phyloP scores from a whole-genome alignment of 805 yeast genomes.

The Brettanomyces anomalus region DNA sequence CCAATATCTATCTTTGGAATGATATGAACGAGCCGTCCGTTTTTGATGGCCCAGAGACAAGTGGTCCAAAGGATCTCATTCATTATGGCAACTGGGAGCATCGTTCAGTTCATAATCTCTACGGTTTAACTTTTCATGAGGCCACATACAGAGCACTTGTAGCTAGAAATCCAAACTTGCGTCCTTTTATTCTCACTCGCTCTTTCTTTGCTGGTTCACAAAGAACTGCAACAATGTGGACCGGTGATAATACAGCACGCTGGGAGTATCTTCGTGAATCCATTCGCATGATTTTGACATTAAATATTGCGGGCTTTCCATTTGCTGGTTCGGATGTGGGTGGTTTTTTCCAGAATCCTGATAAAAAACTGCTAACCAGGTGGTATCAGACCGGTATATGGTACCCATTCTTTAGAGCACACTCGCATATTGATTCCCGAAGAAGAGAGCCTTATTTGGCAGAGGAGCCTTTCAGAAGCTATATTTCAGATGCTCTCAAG shows the following conservation, averaged over 20 bases:
- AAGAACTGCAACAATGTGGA: conserved; percentile 90
- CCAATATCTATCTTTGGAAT: conserved; percentile 84
- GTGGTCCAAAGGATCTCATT: conserved; percentile 72
- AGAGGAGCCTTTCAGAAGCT: conserved; percentile 60
- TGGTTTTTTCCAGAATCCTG: conserved; percentile 90
- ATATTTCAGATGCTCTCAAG: conserved; percentile 61
- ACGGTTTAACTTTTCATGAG: conserved; percentile 73
- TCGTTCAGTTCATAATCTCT: conserved; percentile 81
- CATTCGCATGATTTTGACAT: conserved; percentile 79
- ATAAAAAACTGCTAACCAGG: conserved; percentile 67
- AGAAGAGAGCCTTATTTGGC: conserved; percentile 91
- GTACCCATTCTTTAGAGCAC: conserved; percentile 95
- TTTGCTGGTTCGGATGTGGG: conserved; percentile 96
- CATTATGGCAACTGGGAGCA: conserved; percentile 84
- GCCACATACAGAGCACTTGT: conserved; percentile 64
- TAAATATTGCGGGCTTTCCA: conserved; percentile 79
- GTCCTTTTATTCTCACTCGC: conserved; percentile 87
- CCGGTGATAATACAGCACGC: conserved; percentile 90
- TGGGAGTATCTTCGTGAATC: conserved; percentile 83
- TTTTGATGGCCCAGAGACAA: conserved; percentile 89
- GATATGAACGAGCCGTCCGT: conserved; percentile 98
- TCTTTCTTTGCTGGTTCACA: conserved; percentile 90
- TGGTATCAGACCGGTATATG: conserved; percentile 97
- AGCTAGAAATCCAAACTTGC: conserved; percentile 38
- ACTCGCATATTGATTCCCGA: conserved; percentile 89